Conservation (phyloP, 1,284 basidiomycete species). For the Neolentinus lepideus region DNA sequence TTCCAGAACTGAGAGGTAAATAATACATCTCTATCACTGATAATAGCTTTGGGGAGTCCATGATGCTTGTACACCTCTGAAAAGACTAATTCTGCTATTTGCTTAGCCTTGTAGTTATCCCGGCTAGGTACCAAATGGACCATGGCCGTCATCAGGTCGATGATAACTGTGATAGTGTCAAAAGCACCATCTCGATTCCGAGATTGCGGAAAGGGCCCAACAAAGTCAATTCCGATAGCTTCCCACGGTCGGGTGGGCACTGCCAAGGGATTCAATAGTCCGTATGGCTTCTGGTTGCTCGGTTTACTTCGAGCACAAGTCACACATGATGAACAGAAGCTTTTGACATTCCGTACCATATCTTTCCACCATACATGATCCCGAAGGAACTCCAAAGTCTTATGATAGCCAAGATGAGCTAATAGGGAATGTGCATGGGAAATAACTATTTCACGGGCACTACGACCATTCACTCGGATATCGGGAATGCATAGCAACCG, state of each 20-base stretch:
- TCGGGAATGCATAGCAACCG: conserved; percentile 27
- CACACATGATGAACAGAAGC: conserved; percentile 21
- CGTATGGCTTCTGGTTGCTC: conserved; percentile 22
- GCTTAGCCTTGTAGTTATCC: conserved; percentile 21
- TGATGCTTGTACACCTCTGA: conserved; percentile 31
- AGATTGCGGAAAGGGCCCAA: conserved; percentile 30
- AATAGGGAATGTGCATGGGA: conserved; percentile 24
- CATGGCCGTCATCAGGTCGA: conserved; percentile 27
- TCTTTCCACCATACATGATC: conserved; percentile 29
- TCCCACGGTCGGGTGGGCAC: conserved; percentile 28
- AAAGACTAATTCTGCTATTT: conserved; percentile 24
- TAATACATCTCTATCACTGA: no score
- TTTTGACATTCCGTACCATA: conserved; percentile 17
- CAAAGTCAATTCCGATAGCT: conserved; percentile 33
- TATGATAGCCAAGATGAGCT: conserved; percentile 23
- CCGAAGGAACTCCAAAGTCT: conserved; percentile 22
- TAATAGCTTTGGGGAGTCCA: no score
- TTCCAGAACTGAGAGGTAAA: no score
- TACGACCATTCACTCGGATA: conserved; percentile 12
- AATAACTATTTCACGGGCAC: conserved; percentile 23
- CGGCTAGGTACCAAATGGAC: conserved; percentile 25
- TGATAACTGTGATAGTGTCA: conserved; percentile 29
- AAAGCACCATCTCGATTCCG: conserved; percentile 22
- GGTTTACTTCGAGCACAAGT: conserved; percentile 23
- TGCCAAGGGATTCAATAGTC: conserved; percentile 23